These are phyloP conservation scores for Heliamphora exappendiculata DNA, from an alignment of 148 eudicot species.

Conservation along the genomic window DNA sequence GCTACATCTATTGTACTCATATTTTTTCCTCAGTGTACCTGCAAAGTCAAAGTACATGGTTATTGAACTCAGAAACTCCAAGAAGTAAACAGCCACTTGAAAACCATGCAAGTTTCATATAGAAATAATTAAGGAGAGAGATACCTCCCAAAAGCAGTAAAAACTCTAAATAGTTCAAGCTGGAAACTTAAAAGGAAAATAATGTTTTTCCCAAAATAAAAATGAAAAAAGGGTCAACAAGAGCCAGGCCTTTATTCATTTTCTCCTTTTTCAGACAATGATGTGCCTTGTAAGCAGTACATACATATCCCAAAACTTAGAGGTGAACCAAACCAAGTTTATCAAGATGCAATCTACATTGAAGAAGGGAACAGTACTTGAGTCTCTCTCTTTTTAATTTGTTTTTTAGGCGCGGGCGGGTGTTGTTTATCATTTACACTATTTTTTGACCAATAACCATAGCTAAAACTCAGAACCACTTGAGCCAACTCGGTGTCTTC, in stretches of 20 bases:
- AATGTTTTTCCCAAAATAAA: not conserved
- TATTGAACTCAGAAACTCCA: not conserved
- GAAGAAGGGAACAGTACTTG: not conserved
- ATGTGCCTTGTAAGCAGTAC: not conserved
- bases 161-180: not conserved
- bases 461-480: not conserved
- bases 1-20: constrained; percentile 75
- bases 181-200: not conserved
- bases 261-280: not conserved
- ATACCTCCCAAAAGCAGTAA: not conserved
- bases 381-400: too few relatives aligned
- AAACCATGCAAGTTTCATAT: not conserved
- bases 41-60: constrained; percentile 4
- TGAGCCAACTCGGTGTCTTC: not conserved
- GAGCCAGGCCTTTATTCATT: not conserved
- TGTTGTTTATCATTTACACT: not conserved
- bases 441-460: not conserved
- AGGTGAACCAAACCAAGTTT: not conserved
- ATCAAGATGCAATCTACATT: not conserved
- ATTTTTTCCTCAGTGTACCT: constrained; percentile 27
- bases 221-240: not conserved
- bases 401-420: too few relatives aligned
- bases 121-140: not conserved
- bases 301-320: not conserved
- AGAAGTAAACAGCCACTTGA: not conserved